Evolutionary conservation across 208 protist genomes (phyloP).

Genomic region (Acanthamoeba royreba): DNA sequence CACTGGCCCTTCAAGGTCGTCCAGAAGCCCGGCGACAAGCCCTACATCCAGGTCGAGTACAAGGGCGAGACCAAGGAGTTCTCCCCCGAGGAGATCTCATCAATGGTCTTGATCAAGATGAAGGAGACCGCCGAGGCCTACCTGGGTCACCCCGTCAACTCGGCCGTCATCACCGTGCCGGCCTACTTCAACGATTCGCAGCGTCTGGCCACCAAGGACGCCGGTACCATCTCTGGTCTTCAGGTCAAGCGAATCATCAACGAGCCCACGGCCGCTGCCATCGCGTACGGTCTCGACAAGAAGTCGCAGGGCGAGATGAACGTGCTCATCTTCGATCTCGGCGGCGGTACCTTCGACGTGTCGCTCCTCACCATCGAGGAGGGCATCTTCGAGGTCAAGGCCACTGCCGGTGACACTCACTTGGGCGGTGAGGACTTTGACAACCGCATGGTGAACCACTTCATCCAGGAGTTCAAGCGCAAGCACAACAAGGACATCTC

Average conservation of each 20-base stretch:
- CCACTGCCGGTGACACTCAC: slow-evolving; percentile 98
- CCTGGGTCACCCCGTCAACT: slow-evolving; percentile 89
- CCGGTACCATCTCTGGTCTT: slow-evolving; percentile 87
- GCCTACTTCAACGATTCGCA: slow-evolving; percentile 97
- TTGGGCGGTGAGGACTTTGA: slow-evolving; percentile 99
- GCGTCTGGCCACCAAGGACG: slow-evolving; percentile 91
- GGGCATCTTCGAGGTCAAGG: slow-evolving; percentile 98
- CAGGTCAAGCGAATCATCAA: slow-evolving; percentile 99
- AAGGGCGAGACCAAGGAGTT: slow-evolving; percentile 86
- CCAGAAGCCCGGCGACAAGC: slow-evolving; percentile 77
- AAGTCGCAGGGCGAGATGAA: slow-evolving; percentile 79
- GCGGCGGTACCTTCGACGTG: slow-evolving; percentile 98
- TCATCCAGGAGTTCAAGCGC: slow-evolving; percentile 93
- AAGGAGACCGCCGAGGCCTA: slow-evolving; percentile 93
- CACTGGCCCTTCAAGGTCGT: slow-evolving; percentile 83
- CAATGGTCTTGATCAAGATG: slow-evolving; percentile 92
- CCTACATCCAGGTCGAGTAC: slow-evolving; percentile 81
- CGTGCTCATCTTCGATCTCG: slow-evolving; percentile 97
- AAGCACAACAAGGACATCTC: slow-evolving; percentile 86
- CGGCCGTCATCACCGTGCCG: slow-evolving; percentile 95
- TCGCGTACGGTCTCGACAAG: slow-evolving; percentile 97
- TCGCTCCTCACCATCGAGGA: slow-evolving; percentile 98
- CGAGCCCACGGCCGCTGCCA: slow-evolving; percentile 99
- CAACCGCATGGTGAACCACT: slow-evolving; percentile 96
- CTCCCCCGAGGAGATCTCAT: slow-evolving; percentile 90